Conservation (phyloP, 371 early-diverging fungal genomes). For the Blyttiomyces sp. region DNA sequence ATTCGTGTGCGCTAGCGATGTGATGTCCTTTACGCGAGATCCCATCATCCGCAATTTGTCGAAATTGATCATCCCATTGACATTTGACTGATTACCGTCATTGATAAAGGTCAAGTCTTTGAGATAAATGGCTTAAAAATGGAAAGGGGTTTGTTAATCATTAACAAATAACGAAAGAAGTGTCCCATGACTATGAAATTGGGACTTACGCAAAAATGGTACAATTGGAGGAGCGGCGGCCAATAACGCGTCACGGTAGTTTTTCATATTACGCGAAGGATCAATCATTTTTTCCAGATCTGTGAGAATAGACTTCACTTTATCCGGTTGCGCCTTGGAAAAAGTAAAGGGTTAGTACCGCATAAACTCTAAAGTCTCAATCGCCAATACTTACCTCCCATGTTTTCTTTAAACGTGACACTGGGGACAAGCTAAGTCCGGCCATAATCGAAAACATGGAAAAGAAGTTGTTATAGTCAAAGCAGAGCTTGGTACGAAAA, state of each 20-base stretch:
- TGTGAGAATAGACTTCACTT: conserved; percentile 29
- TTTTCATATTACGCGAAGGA: conserved; percentile 54
- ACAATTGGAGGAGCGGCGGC: conserved; percentile 47
- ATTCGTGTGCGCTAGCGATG: conserved; percentile 22
- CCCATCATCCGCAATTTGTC: conserved; percentile 57
- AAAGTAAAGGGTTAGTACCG: not conserved
- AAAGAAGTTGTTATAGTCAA: conserved; percentile 51
- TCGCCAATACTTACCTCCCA: conserved; percentile 37
- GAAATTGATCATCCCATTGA: conserved; percentile 53
- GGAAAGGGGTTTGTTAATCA: not conserved
- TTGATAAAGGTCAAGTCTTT: conserved; percentile 59
- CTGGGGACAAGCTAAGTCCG: conserved; percentile 48
- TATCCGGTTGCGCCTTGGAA: conserved; percentile 35
- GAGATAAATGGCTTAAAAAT: conserved; percentile 47
- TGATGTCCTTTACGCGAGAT: conserved; percentile 46
- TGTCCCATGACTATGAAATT: too few relatives aligned
- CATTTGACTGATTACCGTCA: conserved; percentile 52
- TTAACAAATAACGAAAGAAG: too few relatives aligned
- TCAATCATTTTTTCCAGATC: conserved; percentile 49
- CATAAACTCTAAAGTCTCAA: not conserved
- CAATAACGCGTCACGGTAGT: conserved; percentile 42
- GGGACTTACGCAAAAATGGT: conserved; percentile 52
- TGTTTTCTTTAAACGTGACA: conserved; percentile 52
- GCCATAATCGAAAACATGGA: conserved; percentile 45
- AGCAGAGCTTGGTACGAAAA: conserved; percentile 33